Conservation (phyloP, 768 basidiomycete genomes). For the Amanita pseudoporphyria region DNA sequence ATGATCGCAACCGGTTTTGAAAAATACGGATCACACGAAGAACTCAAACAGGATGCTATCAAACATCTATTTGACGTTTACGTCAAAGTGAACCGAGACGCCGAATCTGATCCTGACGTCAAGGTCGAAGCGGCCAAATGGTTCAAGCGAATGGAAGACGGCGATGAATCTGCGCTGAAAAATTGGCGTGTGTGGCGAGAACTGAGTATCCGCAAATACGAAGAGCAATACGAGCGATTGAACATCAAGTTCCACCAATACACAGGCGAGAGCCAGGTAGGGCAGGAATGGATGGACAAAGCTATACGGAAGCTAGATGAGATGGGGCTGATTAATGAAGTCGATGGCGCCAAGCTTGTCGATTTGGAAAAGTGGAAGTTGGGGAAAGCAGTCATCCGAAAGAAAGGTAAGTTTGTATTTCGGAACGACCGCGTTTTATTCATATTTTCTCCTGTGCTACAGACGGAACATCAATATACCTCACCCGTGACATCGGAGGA, state of each 20-base stretch:
- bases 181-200: slow-evolving; percentile 95
- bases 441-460: neutral
- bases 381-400: slow-evolving; percentile 83
- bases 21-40: slow-evolving; percentile 81
- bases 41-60: slow-evolving; percentile 81
- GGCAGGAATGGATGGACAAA: slow-evolving; percentile 61
- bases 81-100: slow-evolving; percentile 87
- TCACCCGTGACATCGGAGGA: slow-evolving; percentile 92
- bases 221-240: slow-evolving; percentile 76
- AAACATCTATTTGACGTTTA: slow-evolving; percentile 93
- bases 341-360: slow-evolving; percentile 76
- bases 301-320: slow-evolving; percentile 60
- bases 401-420: slow-evolving; percentile 47
- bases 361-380: slow-evolving; percentile 88
- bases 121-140: slow-evolving; percentile 72
- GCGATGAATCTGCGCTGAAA: slow-evolving; percentile 71
- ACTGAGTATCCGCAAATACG: slow-evolving; percentile 83
- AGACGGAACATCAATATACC: slow-evolving; percentile 93
- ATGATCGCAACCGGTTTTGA: slow-evolving; percentile 87
- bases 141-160: slow-evolving; percentile 95
- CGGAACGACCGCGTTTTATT: neutral
- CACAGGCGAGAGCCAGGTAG: slow-evolving; percentile 80
- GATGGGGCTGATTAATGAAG: slow-evolving; percentile 67
- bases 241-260: slow-evolving; percentile 92
- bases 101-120: slow-evolving; percentile 59